Percentiles rank a stretch among this genome's conserved stretches.
These are phyloP conservation scores for Solanum sparsipilum DNA, from an alignment of 257 asterid genomes.

Conservation along the genomic window DNA sequence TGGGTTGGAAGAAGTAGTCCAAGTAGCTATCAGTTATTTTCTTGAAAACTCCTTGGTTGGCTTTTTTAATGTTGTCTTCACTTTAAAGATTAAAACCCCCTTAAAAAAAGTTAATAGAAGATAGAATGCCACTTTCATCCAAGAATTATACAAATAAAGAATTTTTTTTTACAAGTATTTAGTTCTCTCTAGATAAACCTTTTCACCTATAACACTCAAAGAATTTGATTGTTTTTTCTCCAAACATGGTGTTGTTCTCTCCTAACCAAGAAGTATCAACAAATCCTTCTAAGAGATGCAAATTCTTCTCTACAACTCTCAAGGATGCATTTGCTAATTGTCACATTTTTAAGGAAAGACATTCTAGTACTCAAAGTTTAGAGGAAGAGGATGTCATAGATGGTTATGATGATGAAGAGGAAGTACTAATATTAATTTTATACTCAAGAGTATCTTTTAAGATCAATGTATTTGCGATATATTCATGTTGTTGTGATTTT, in stretches of 20 bases:
- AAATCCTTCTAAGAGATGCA: slow-evolving; percentile 41
- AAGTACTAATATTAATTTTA: slow-evolving; percentile 23
- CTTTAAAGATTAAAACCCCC: slow-evolving; percentile 1
- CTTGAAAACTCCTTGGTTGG: background rate
- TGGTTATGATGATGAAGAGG: slow-evolving; percentile 55
- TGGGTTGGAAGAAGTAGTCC: background rate
- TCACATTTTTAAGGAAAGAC: slow-evolving; percentile 26
- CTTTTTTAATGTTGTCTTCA: slow-evolving; percentile 1
- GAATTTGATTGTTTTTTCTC: slow-evolving; percentile 1
- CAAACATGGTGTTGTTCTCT: slow-evolving; percentile 31
- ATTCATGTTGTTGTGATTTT: background rate
- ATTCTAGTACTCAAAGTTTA: slow-evolving; percentile 14
- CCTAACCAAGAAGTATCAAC: slow-evolving; percentile 29
- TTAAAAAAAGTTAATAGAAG: background rate
- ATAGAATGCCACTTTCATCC: background rate
- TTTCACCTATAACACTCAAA: slow-evolving; percentile 11
- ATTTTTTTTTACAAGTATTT: background rate
- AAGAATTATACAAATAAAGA: background rate
- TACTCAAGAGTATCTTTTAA: background rate
- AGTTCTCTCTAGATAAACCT: background rate
- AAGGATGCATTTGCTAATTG: slow-evolving; percentile 45
- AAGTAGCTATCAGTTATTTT: background rate
- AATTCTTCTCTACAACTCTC: slow-evolving; percentile 33
- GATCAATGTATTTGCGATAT: background rate
- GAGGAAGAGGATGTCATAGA: slow-evolving; percentile 28